A percentile compares a stretch with the other conserved stretches of the same genome.
Evolutionary conservation across 371 early-diverging fungal genomes (phyloP).

Genomic region (Chytridium lagenaria): DNA sequence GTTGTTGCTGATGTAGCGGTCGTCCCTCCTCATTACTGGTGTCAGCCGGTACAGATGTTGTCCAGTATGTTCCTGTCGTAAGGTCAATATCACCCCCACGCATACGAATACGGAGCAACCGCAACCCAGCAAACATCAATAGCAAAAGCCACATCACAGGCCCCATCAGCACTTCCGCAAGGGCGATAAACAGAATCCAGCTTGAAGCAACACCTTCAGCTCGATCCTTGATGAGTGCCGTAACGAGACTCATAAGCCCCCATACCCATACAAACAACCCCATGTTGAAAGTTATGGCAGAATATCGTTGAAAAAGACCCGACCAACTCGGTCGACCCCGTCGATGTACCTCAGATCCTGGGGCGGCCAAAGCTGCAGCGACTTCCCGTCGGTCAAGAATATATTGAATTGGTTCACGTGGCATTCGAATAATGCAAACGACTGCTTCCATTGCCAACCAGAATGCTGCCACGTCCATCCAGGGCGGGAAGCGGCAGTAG

Average conservation of each 20-base stretch:
- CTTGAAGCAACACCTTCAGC: neutral
- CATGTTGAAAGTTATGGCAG: neutral
- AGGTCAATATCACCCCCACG: neutral
- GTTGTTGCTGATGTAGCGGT: no score
- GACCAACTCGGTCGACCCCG: neutral
- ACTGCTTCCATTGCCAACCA: neutral
- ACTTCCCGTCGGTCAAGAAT: neutral
- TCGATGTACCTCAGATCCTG: neutral
- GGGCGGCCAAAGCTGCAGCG: neutral
- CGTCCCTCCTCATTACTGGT: neutral
- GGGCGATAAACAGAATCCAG: neutral
- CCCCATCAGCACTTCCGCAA: conserved; percentile 3
- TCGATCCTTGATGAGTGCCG: conserved; percentile 13
- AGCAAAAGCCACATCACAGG: neutral
- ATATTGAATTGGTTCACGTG: conserved; percentile 4
- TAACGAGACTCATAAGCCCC: conserved; percentile 12
- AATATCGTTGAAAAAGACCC: neutral
- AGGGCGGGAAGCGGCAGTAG: conserved; percentile 4
- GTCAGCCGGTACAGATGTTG: neutral
- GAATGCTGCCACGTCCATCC: conserved; percentile 5
- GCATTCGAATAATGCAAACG: neutral
- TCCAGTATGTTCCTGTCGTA: neutral
- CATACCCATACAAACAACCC: conserved; percentile 15
- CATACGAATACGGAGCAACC: no score
- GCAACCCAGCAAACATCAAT: neutral